Evolutionary conservation across 306 rosid genomes (phyloP), one percentile per base, ranked within the genome.

Genomic region (Acacia melanoxylon): DNA sequence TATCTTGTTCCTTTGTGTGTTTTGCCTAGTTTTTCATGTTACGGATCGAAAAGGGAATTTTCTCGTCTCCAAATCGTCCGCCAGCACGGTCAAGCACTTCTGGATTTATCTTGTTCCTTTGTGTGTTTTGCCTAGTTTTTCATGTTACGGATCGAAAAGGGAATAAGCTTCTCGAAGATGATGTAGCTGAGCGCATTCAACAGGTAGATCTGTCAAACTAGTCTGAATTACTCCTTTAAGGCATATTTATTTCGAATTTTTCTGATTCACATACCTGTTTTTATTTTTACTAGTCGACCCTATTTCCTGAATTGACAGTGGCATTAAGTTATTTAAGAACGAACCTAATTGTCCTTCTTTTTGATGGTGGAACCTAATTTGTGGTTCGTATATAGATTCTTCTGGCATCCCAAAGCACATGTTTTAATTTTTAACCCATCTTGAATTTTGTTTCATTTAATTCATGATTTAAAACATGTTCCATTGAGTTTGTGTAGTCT

Each of bases 61-160:
- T n/a, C n/a, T n/a, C n/a, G n/a, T n/a, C n/a, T n/a, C n/a, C n/a
- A n/a, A n/a, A n/a, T n/a, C n/a, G n/a, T n/a, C n/a, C n/a, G n/a
- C n/a, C n/a, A n/a, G n/a, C n/a, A n/a, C n/a, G n/a, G n/a, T n/a
- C n/a, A n/a, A n/a, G n/a, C n/a, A n/a, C n/a, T n/a, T n/a, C n/a
- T n/a, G n/a, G n/a, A 22, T 25, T 44, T 71, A 44, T 62, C 22
- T 79, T 78, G 59, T 78, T 79, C 59, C 58, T 29, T 40, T 7
- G 16, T 79, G 77, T 10, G 31, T 85, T 61, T 65, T 79, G 44
- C 52, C 62, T 81, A 95, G 99, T 93, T 52, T 95, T 95, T 81
- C 92, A 95, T 82, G 97, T 93, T 74, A 93, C 99, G 15, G 97
- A 95, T 85, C 93, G 86, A 85, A 87, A 86, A 79, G 99, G 98